phyloP scores from a whole-genome alignment of 2,329 filamentous ascomycete genomes.

The Ascosphaera pollenicola region DNA sequence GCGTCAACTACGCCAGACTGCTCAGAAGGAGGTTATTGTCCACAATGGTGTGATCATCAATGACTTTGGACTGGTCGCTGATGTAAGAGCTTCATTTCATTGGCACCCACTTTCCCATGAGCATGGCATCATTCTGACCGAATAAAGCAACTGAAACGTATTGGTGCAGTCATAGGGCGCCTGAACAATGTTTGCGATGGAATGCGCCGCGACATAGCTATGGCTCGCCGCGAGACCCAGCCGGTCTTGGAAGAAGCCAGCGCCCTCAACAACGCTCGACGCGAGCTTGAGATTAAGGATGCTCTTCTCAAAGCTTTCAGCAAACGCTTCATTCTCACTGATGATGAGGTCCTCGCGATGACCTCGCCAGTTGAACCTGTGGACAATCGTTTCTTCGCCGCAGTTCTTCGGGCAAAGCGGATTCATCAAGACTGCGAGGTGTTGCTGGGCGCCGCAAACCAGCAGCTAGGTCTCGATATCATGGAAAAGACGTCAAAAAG shows the following conservation, averaged over 20 bases:
- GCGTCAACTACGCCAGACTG: conserved; percentile 55
- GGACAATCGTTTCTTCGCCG: conserved; percentile 61
- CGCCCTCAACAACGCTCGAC: conserved; percentile 47
- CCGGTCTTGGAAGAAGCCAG: conserved; percentile 59
- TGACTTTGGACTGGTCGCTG: conserved; percentile 75
- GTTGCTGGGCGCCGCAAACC: conserved; percentile 72
- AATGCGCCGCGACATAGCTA: conserved; percentile 55
- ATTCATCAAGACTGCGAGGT: conserved; percentile 79
- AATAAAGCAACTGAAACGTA: conserved; percentile 58
- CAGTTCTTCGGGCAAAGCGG: conserved; percentile 58
- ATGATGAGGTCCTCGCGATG: conserved; percentile 53
- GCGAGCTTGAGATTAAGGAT: conserved; percentile 59
- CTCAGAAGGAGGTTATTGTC: conserved; percentile 81
- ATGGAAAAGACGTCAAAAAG: conserved; percentile 79
- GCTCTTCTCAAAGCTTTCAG: conserved; percentile 55
- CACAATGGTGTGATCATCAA: conserved; percentile 75
- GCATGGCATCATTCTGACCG: conserved; percentile 8
- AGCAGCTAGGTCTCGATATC: conserved; percentile 67
- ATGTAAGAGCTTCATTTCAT: conserved; percentile 30
- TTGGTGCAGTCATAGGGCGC: conserved; percentile 54
- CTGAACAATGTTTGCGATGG: conserved; percentile 61
- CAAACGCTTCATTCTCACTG: conserved; percentile 62
- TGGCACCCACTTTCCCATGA: background rate
- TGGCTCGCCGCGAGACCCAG: conserved; percentile 52
- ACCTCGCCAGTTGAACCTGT: conserved; percentile 64